These are phyloP conservation scores for Myxozyma geophila DNA, from an alignment of 805 yeast species.

Conservation along the genomic window DNA sequence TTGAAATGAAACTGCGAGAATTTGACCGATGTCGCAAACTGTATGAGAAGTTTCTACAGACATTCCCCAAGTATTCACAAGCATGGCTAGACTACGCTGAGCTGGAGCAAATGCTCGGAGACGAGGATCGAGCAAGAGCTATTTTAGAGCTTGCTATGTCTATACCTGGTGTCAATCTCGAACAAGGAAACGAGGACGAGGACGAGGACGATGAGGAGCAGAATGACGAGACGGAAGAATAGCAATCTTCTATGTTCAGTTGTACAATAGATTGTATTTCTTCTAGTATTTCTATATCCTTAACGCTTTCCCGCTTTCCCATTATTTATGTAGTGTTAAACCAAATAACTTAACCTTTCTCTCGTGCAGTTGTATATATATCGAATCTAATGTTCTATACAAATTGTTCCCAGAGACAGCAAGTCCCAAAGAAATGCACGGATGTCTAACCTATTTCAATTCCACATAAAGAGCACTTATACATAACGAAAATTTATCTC, in stretches of 20 bases:
- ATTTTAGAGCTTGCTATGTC: conserved; percentile 59
- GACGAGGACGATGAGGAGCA: conserved; percentile 11
- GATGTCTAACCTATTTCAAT: too few species aligned
- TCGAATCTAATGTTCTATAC: too few species aligned
- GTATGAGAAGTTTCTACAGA: conserved; percentile 67
- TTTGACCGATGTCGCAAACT: conserved; percentile 78
- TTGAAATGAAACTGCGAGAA: conserved; percentile 73
- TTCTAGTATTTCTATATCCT: too few species aligned
- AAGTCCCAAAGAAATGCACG: too few species aligned
- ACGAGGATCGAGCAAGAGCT: conserved; percentile 67
- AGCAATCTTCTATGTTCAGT: background rate
- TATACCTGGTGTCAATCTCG: conserved; percentile 31
- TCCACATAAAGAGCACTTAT: background rate
- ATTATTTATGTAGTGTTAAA: too few species aligned
- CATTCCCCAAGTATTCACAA: conserved; percentile 48
- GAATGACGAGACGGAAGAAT: conserved; percentile 7
- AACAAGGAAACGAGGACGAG: conserved; percentile 3
- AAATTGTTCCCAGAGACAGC: too few species aligned
- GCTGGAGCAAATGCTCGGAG: conserved; percentile 71
- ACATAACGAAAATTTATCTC: background rate
- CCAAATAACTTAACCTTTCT: too few species aligned
- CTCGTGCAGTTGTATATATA: too few species aligned
- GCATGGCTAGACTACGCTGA: conserved; percentile 70
- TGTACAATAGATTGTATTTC: conserved; percentile 10
- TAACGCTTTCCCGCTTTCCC: too few species aligned